Conservation (phyloP, 352 stramenopile species). For the Globisporangium canariense region DNA sequence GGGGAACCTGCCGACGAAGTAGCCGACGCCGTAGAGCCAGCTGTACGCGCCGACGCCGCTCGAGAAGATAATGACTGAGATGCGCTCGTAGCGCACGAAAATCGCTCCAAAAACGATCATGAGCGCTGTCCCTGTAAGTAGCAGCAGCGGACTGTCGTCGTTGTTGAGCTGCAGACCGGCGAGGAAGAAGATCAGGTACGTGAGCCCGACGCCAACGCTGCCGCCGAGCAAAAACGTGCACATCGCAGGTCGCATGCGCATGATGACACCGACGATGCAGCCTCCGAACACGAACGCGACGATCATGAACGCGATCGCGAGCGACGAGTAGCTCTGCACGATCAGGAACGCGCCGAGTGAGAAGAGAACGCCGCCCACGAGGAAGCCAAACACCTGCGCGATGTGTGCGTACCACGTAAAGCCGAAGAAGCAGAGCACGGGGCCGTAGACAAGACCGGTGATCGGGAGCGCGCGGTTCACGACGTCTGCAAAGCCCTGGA, state of each 20-base stretch:
- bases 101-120: slow-evolving; percentile 5
- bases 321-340: slow-evolving; percentile 7
- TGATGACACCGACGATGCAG: slow-evolving; percentile 17
- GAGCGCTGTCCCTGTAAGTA: not conserved
- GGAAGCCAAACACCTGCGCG: slow-evolving; percentile 21
- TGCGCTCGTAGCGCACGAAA: slow-evolving; percentile 9
- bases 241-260: slow-evolving; percentile 10
- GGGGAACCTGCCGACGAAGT: slow-evolving; percentile 27
- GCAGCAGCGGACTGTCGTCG: not conserved
- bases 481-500: slow-evolving; percentile 6
- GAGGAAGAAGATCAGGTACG: slow-evolving; percentile 10
- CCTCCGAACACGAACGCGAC: slow-evolving; percentile 22
- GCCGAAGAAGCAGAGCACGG: slow-evolving; percentile 27
- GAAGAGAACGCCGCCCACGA: slow-evolving; percentile 14
- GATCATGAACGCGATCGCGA: slow-evolving; percentile 19
- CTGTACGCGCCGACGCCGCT: slow-evolving; percentile 28
- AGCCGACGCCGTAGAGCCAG: slow-evolving; percentile 26
- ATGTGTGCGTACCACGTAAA: slow-evolving; percentile 22
- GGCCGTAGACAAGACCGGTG: slow-evolving; percentile 21
- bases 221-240: slow-evolving; percentile 17
- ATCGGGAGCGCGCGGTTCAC: slow-evolving; percentile 7
- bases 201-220: slow-evolving; percentile 20
- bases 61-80: slow-evolving; percentile 26
- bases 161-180: slow-evolving; percentile 7
- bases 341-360: slow-evolving; percentile 12